Evolutionary conservation across 306 rosid genomes (phyloP), one percentile per base, ranked within the genome.

Genomic region (Vicia faba): DNA sequence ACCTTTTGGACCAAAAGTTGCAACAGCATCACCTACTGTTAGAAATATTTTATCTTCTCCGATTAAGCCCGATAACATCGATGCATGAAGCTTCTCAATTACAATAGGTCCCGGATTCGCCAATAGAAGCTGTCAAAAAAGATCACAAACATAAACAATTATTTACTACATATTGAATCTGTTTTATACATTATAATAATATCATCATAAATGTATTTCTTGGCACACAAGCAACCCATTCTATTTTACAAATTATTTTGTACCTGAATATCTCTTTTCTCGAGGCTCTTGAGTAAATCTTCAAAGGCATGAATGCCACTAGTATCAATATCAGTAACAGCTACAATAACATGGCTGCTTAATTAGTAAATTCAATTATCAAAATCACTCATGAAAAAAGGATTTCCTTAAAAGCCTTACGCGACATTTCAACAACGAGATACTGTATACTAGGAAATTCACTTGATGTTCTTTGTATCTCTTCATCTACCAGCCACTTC

Each of bases 51-150:
- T 88, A 40, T 79, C 74, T 61, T 81, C 83, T 2, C 98, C 98
- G 7, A 89, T 79, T 8, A 83, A 1, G 0, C 70, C 59, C 2
- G 80, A 56, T 12, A 87, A 86, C 10, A 80, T n/a, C 4, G 97
- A 84, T 26, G 85, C 84, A 7, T 84, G 45, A 38, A 93, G 82
- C 79, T 87, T 88, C 80, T 83, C 96, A n/a, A 71, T 84, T n/a
- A 93, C 95, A 16, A 78, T 50, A 25, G 89, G 81, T 7, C 93
- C 96, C 7, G 96, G 96, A 61, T 93, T 93, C 61, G 96, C 96
- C 66, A 93, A 45, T 8, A 76, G 70, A 61, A 93, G 89, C 88
- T 80, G 87, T 23, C 3, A 62, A 65, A 23, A 23, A 55, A 55
- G 2, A 26, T 55, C 14, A 51, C 58, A n/a, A 55, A 55, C 61